phyloP scores from a whole-genome alignment of 306 rosid species.

The Sindora glabra region DNA sequence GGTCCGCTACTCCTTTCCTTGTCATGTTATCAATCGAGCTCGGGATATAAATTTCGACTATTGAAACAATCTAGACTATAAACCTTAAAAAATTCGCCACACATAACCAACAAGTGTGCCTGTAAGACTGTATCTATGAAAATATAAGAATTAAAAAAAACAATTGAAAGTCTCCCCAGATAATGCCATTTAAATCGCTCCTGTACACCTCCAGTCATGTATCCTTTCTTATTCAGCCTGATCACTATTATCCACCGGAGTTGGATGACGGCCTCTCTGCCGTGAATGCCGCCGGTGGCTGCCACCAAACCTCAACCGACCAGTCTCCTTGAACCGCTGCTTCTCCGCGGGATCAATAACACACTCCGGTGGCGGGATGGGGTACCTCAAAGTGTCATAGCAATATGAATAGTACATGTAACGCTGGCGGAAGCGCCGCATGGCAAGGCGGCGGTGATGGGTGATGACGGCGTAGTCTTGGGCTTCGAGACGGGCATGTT shows the following conservation, averaged over 20 bases:
- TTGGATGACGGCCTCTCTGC: constrained; percentile 31
- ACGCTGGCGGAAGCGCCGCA: constrained; percentile 61
- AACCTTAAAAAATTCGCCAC: too few relatives aligned
- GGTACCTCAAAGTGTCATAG: constrained; percentile 62
- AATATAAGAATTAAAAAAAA: too few relatives aligned
- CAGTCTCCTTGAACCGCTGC: constrained; percentile 57
- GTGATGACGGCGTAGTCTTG: constrained; percentile 48
- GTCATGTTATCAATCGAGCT: too few relatives aligned
- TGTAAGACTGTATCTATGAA: too few relatives aligned
- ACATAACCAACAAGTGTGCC: too few relatives aligned
- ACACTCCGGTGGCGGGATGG: constrained; percentile 61
- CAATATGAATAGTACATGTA: constrained; percentile 88
- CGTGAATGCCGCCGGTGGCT: constrained; percentile 57
- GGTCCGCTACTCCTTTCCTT: too few relatives aligned
- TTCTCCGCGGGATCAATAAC: constrained; percentile 37
- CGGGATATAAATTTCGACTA: too few relatives aligned
- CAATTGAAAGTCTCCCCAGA: not conserved
- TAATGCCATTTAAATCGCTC: not conserved
- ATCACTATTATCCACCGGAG: constrained; percentile 5
- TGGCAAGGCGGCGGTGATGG: constrained; percentile 33
- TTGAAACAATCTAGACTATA: too few relatives aligned
- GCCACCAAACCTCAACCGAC: constrained; percentile 75
- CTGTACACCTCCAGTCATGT: constrained; percentile 21
- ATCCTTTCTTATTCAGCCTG: constrained; percentile 24
- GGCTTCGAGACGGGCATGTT: constrained; percentile 18